phyloP scores from a whole-genome alignment of 352 stramenopile species.

The Phytophthora europaea region DNA sequence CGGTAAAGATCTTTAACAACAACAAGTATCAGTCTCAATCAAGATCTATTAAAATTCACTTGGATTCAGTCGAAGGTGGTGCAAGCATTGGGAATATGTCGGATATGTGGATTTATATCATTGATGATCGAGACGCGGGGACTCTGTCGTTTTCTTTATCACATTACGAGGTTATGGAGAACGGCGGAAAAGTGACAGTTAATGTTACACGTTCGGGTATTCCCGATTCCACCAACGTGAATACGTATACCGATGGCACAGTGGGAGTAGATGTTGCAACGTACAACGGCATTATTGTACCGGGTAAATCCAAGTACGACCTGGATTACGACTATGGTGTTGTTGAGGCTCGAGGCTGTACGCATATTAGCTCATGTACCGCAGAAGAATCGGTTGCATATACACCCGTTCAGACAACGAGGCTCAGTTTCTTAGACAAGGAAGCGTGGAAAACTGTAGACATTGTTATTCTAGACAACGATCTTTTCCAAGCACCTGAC shows the following conservation, averaged over 20 bases:
- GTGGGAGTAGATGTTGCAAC: constrained; percentile 72
- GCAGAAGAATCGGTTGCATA: constrained; percentile 56
- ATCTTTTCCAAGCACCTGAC: constrained; percentile 71
- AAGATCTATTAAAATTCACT: constrained; percentile 60
- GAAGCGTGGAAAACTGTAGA: constrained; percentile 53
- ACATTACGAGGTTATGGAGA: constrained; percentile 75
- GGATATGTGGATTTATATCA: constrained; percentile 76
- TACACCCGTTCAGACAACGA: constrained; percentile 53
- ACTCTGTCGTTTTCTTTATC: constrained; percentile 67
- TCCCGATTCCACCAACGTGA: constrained; percentile 53
- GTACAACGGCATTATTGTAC: constrained; percentile 62
- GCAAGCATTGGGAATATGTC: constrained; percentile 54
- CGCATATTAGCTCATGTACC: constrained; percentile 75
- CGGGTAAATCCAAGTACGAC: constrained; percentile 58
- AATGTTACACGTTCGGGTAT: constrained; percentile 62
- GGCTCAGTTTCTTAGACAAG: constrained; percentile 58
- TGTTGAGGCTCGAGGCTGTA: constrained; percentile 59
- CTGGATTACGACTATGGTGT: constrained; percentile 65
- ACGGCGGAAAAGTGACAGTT: constrained; percentile 50
- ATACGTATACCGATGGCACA: constrained; percentile 67
- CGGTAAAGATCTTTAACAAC: constrained; percentile 82
- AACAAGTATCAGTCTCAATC: constrained; percentile 59
- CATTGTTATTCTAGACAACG: constrained; percentile 68
- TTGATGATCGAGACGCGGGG: constrained; percentile 80
- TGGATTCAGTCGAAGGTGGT: constrained; percentile 61